Base-by-base conservation (phyloP, 164 flowering plant genomes). In the Liriodendron chinense region DNA sequence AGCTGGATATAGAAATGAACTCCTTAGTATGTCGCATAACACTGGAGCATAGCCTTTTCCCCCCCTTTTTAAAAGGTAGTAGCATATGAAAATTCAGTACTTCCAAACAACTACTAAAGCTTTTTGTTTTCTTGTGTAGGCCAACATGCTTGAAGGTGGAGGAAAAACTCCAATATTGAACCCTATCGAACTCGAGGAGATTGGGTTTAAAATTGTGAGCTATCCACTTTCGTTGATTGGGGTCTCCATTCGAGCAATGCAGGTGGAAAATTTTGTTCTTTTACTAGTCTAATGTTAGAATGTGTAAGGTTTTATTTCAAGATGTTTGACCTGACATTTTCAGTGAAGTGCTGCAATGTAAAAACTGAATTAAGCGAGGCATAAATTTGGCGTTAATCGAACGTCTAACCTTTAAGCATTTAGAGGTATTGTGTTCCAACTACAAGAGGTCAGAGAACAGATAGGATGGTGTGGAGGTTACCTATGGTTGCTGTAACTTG, bases 111-210 rank as follows among this genome's bases (percentile, higher is more conserved):
- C 14, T 72, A 57, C 74, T 73, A 28, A 53, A 53, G 21, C 59
- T 7, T 72, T 72, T 61, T 43, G 14, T 5, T 56, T 74, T 72
- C 7, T 28, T 78, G 21, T 81, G 78, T 77, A 95, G 99, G 97
- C 93, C 61, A 96, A 92, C 80, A 96, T 96, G 99, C 99, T 96
- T 82, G 98, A 96, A 92, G 98, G 98, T 80, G 99, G 98, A 16
- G 99, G 99, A 0, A 93, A 90, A 84, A 90, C 98, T 71, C 99
- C 99, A 68, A 92, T 96, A 69, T 84, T 93, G 59, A 87, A 69
- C 77, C 99, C 96, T 53, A 80, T 81, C 69, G 99, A 96, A 79
- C 93, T 96, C 72, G 96, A 89, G 72, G 96, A 89, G 50, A 48
- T 90, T 80, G 99, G 97, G 34, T 93, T 86, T 80, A 96, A 91